Conservation (phyloP, 2,329 filamentous ascomycete genomes). For the Penicillium vulpinum region DNA sequence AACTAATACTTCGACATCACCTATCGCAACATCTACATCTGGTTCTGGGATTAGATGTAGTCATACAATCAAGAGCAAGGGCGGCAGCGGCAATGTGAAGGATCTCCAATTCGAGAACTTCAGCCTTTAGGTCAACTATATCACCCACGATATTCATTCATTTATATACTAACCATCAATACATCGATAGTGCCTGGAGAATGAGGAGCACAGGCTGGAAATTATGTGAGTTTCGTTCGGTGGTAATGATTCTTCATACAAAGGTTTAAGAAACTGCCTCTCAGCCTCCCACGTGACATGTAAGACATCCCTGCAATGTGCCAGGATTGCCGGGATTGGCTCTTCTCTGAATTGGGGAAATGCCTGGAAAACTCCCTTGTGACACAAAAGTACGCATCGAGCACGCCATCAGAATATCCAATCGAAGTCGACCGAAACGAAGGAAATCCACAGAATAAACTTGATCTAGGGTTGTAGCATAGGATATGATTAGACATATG, state of each 20-base stretch:
- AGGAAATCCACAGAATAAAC: neutral
- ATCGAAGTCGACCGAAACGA: neutral
- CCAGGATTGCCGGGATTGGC: neutral
- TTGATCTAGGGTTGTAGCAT: neutral
- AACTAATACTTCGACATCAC: too few species aligned
- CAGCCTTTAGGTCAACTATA: too few species aligned
- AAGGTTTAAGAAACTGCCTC: neutral
- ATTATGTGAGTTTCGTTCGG: neutral
- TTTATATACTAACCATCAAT: too few species aligned
- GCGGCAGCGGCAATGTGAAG: too few species aligned
- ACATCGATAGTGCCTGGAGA: too few species aligned
- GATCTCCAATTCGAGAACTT: too few species aligned
- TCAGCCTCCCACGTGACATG: neutral
- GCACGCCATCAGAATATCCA: conserved; percentile 8
- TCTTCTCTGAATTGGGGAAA: neutral
- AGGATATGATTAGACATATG: neutral
- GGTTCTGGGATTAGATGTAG: too few species aligned
- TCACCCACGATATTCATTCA: too few species aligned
- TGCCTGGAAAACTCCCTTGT: neutral
- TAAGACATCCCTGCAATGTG: neutral
- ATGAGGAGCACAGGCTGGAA: neutral
- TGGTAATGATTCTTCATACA: neutral
- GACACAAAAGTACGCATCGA: conserved; percentile 1
- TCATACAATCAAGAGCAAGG: too few species aligned
- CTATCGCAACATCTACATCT: too few species aligned